Base-by-base conservation (phyloP, 1,284 basidiomycete genomes). In the Pyrrhoderma lamaoense region DNA sequence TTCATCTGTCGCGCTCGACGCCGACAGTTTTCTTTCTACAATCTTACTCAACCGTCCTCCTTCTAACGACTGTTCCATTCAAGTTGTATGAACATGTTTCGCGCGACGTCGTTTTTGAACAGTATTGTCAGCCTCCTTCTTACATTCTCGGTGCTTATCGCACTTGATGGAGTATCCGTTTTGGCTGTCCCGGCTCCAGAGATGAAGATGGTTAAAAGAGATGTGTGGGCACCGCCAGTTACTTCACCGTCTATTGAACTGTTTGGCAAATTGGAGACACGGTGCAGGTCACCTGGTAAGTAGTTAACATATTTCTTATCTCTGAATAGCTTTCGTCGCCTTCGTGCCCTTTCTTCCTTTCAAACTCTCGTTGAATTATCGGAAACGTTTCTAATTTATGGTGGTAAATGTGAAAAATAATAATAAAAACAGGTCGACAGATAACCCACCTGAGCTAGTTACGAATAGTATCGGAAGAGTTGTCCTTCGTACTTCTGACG, bases 201-300 rank as follows among this genome's bases (percentile, higher is more conserved):
- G 19, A 31, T 16, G 5, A 45, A 31, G 37, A 31, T 42, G 4
- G 44, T 38, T 16, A 44, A 57, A 48, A 68, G 74, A 39, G 76
- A 80, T 54, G 76, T 78, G 1, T 79, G 69, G 60, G 70, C 65
- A 0, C 77, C 78, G 1, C 58, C 53, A 1, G 65, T 79, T 47
- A 63, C 61, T 16, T 65, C 56, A 22, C 78, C 77, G 0, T 47
- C 52, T n/a, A 54, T 54, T 8, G 63, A 57, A 66, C 69, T 14
- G 55, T 68, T 31, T 79, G 76, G 76, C 48, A 54, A 19, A 62
- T 67, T 42, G 75, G 77, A 3, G 22, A 63, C 45, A 66, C 56
- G 8, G 68, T 68, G 58, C 67, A 61, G 43, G 74, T 80, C 47
- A 70, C 68, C 45, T 80, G 78, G 71, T 72, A 49, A 8, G 67